Percentiles rank a stretch among this genome's conserved stretches.
These are phyloP conservation scores for Dactylellina leptospora DNA, from an alignment of 2,329 filamentous ascomycete species.

Conservation along the genomic window DNA sequence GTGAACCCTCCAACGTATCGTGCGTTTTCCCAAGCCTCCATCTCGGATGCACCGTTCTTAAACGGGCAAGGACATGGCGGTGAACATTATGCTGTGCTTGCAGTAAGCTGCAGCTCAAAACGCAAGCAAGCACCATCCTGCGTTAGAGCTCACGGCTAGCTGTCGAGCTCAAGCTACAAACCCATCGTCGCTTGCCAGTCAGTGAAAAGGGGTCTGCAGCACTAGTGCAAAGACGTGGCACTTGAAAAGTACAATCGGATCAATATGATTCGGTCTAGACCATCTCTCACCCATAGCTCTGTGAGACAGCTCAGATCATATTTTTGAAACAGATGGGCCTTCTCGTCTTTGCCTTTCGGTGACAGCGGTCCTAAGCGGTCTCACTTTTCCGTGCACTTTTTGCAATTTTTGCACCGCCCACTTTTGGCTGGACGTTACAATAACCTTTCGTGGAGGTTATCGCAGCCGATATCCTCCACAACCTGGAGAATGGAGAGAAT, in stretches of 20 bases:
- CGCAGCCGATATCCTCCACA: conserved; percentile 42
- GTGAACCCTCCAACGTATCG: conserved; percentile 2
- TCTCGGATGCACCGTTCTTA: conserved; percentile 51
- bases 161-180: conserved; percentile 36
- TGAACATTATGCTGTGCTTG: conserved; percentile 26
- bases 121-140: conserved; percentile 39
- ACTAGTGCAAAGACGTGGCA: conserved; percentile 47
- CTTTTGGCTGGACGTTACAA: conserved; percentile 17
- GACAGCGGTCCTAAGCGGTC: conserved; percentile 17
- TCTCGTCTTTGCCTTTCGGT: conserved; percentile 23
- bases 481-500: conserved; percentile 4
- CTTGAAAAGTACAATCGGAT: background rate
- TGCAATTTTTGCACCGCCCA: conserved; percentile 1
- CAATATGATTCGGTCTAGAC: too few relatives aligned
- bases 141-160: conserved; percentile 45
- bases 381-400: conserved; percentile 1
- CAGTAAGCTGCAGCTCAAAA: conserved; percentile 40
- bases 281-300: too few relatives aligned
- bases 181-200: conserved; percentile 13
- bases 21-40: conserved; percentile 40
- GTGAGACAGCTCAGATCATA: conserved; percentile 19
- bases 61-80: conserved; percentile 38
- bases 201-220: conserved; percentile 38
- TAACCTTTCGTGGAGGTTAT: conserved; percentile 32
- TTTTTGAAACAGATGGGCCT: conserved; percentile 35